These are phyloP conservation scores for Drechslerella dactyloides DNA, from an alignment of 2,329 filamentous ascomycete species.

Conservation along the genomic window DNA sequence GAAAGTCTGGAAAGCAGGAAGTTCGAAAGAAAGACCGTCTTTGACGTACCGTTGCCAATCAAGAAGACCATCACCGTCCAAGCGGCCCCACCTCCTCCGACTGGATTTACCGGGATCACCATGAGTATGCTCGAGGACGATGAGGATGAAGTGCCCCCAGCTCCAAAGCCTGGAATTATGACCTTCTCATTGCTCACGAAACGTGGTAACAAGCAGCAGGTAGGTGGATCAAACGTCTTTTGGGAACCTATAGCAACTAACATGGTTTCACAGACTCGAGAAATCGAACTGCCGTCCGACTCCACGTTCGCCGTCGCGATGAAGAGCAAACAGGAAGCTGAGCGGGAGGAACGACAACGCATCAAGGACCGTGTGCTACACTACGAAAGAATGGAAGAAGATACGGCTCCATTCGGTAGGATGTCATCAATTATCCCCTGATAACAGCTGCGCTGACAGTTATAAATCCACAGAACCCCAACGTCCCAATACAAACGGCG, in stretches of 20 bases:
- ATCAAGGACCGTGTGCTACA: slow-evolving; percentile 98
- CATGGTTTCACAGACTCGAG: slow-evolving; percentile 46
- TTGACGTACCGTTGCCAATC: slow-evolving; percentile 97
- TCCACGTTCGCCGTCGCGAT: slow-evolving; percentile 95
- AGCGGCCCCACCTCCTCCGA: slow-evolving; percentile 13
- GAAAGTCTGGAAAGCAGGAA: slow-evolving; percentile 95
- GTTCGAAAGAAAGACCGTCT: slow-evolving; percentile 90
- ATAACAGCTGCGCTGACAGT: slow-evolving; percentile 21
- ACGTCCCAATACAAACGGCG: slow-evolving; percentile 37
- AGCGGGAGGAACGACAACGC: slow-evolving; percentile 93
- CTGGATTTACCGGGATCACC: slow-evolving; percentile 22
- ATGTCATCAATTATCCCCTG: slow-evolving; percentile 10
- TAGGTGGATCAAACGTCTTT: slow-evolving; percentile 56
- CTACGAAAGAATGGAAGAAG: slow-evolving; percentile 80
- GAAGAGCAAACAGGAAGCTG: slow-evolving; percentile 92
- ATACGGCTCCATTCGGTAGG: slow-evolving; percentile 29
- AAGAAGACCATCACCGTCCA: slow-evolving; percentile 61
- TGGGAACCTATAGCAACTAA: background rate
- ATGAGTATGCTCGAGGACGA: slow-evolving; percentile 49
- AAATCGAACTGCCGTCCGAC: slow-evolving; percentile 67
- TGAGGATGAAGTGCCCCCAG: slow-evolving; percentile 31
- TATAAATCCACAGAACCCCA: slow-evolving; percentile 20
- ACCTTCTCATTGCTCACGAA: slow-evolving; percentile 96
- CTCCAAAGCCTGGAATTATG: slow-evolving; percentile 69
- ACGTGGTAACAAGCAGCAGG: slow-evolving; percentile 93